Base-by-base conservation (phyloP, 345 rosid genomes). In the Aurinia saxatilis region DNA sequence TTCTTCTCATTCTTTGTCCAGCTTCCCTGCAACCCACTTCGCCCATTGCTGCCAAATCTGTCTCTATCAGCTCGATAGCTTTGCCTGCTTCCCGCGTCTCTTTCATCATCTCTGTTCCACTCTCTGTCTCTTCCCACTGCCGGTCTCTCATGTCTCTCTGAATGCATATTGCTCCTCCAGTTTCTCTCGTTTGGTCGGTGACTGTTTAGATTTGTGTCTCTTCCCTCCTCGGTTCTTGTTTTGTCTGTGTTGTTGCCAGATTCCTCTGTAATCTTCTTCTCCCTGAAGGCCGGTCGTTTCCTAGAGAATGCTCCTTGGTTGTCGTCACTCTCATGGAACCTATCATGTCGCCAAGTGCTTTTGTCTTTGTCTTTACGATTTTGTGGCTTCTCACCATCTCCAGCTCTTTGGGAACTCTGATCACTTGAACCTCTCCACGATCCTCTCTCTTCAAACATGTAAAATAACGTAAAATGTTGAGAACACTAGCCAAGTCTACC, bases 231-330 rank as follows among this genome's bases (percentile, higher is more conserved):
- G n/a, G 42, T 54, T 23, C 69, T 38, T 37, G 68, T 57, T 45
- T 73, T 77, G 30, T 69, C 75, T 11, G 70, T 35, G 69, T 41
- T 37, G 14, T 73, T 77, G 41, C 70, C 71, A 30, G 80, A 33
- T 21, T 75, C 84, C 50, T 60, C 73, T 3, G 79, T 67, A 6
- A 44, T 61, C 78, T 83, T 95, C 73, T 79, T 82, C 79, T 95
- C 97, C 49, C 83, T 79, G 77, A 90, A 95, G 59, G 99, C 86
- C n/a, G 91, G 95, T 60, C 93, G 80, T 79, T 86, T 95, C 65
- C 79, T 78, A 17, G 70, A 59, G 67, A 69, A 74, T 34, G 75
- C 60, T 40, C 78, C 67, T 21, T 61, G 78, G 50, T 84, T 74
- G 41, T 75, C 66, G 59, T 84, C 90, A 80, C 70, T 59, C 71